These are phyloP conservation scores for Alloascoidea hylecoeti DNA, from an alignment of 805 yeast species.

Conservation along the genomic window DNA sequence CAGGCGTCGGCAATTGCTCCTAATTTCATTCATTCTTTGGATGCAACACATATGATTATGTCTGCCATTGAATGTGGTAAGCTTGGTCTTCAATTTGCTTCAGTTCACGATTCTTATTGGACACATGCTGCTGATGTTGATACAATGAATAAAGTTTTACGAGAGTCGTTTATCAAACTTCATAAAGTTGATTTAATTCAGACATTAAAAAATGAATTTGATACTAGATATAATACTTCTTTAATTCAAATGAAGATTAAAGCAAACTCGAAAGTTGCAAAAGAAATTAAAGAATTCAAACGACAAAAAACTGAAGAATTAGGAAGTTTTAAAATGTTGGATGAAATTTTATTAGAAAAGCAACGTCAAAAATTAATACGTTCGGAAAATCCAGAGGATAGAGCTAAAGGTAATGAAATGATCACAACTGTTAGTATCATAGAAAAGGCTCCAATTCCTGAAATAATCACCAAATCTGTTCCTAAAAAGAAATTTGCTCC, in stretches of 20 bases:
- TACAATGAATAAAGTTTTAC: conserved; percentile 48
- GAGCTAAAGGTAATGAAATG: conserved; percentile 36
- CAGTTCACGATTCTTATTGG: conserved; percentile 98
- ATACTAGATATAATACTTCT: conserved; percentile 61
- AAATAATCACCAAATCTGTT: too few species aligned
- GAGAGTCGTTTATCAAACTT: conserved; percentile 68
- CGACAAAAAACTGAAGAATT: conserved; percentile 20
- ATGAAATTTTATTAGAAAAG: conserved; percentile 62
- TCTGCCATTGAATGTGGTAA: conserved; percentile 71
- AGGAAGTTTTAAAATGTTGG: conserved; percentile 45
- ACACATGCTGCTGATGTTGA: conserved; percentile 85
- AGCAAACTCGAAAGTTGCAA: conserved; percentile 33
- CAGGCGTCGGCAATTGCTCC: conserved; percentile 95
- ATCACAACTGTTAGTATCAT: conserved; percentile 56
- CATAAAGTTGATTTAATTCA: conserved; percentile 65
- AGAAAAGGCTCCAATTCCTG: background rate
- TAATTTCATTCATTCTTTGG: conserved; percentile 85
- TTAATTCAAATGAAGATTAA: conserved; percentile 34
- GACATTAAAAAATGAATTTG: conserved; percentile 65
- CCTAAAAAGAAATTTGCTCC: too few species aligned
- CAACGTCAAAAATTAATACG: conserved; percentile 39
- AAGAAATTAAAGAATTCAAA: conserved; percentile 12
- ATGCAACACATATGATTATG: conserved; percentile 93
- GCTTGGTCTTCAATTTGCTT: conserved; percentile 59
- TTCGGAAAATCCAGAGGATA: conserved; percentile 35